Conservation (phyloP, 129 eudicot species). For the Oenanthe sinensis region DNA sequence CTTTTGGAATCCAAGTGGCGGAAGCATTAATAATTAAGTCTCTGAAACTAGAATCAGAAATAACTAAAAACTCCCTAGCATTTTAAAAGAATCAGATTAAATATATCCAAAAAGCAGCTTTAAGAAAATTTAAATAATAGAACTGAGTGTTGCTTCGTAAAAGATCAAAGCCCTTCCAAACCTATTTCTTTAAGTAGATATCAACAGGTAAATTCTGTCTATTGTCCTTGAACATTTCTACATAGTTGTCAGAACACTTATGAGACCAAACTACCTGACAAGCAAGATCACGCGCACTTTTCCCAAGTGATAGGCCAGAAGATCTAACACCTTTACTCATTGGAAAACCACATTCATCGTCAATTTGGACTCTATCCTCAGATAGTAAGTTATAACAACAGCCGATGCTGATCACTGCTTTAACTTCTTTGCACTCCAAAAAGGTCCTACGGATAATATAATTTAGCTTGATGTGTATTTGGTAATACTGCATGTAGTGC, state of each 20-base stretch:
- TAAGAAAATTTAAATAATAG: not conserved
- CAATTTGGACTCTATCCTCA: constrained; percentile 37
- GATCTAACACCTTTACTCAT: constrained; percentile 52
- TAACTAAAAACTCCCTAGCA: not conserved
- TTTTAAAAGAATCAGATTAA: not conserved
- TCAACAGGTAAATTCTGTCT: not conserved
- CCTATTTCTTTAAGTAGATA: not conserved
- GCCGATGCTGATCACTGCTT: constrained; percentile 77
- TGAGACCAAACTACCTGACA: constrained; percentile 55
- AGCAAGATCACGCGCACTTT: constrained; percentile 81
- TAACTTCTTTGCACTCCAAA: constrained; percentile 55
- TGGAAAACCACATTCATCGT: constrained; percentile 55
- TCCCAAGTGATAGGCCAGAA: constrained; percentile 47
- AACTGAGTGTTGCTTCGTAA: not conserved
- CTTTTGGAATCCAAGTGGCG: not conserved
- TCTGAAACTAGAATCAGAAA: not conserved
- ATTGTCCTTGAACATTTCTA: not conserved
- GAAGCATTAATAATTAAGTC: not conserved
- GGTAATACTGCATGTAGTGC: not conserved
- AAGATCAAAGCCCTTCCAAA: not conserved
- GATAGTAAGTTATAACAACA: constrained; percentile 92
- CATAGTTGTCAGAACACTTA: not conserved
- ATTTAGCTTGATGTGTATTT: not conserved
- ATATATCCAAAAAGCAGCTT: not conserved
- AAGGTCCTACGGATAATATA: constrained; percentile 46